These are phyloP conservation scores for Fistulifera pelliculosa DNA, from an alignment of 108 stramenopile genomes.

Conservation along the genomic window DNA sequence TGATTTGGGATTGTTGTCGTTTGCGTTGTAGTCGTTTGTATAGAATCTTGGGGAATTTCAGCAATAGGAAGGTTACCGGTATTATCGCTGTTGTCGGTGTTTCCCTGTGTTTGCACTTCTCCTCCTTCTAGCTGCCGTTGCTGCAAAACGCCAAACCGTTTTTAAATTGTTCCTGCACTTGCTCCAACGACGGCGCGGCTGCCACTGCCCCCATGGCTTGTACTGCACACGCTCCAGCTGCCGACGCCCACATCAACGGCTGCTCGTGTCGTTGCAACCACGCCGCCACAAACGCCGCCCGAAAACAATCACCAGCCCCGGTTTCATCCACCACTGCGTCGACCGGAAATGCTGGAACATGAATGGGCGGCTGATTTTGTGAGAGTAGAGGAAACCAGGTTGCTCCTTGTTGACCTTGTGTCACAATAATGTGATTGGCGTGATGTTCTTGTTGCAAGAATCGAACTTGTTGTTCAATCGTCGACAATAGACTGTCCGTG, in stretches of 20 bases:
- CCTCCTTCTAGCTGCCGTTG: too few species aligned
- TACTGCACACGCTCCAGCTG: conserved; percentile 64
- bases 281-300: conserved; percentile 77
- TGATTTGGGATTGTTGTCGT: background rate
- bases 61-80: too few species aligned
- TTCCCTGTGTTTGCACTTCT: too few species aligned
- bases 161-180: conserved; percentile 28
- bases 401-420: conserved; percentile 41
- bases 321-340: conserved; percentile 69
- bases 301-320: conserved; percentile 78
- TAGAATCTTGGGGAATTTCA: too few species aligned
- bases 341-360: conserved; percentile 27
- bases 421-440: conserved; percentile 59
- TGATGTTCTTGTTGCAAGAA: conserved; percentile 33
- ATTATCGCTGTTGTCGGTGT: too few species aligned
- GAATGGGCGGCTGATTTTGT: conserved; percentile 19
- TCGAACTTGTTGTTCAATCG: conserved; percentile 7
- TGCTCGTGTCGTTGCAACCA: conserved; percentile 30
- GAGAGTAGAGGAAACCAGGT: conserved; percentile 6
- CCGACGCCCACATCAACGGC: conserved; percentile 61
- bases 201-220: conserved; percentile 48
- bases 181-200: conserved; percentile 37
- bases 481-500: background rate
- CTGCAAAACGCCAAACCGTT: background rate
- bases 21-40: too few species aligned